Conservation (phyloP, 208 protist species). For the Naegleria gruberi region DNA sequence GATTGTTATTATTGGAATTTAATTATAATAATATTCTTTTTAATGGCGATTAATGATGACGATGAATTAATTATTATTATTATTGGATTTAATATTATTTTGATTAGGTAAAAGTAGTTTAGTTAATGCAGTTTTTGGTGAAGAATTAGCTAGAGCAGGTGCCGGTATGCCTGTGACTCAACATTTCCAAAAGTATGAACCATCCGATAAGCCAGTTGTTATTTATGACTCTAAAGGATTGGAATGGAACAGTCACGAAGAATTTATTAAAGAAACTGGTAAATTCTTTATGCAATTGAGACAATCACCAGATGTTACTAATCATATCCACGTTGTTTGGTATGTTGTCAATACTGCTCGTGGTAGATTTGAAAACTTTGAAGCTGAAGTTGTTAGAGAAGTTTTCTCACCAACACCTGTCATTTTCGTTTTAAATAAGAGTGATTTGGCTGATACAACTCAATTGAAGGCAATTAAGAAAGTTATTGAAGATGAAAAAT, state of each 20-base stretch:
- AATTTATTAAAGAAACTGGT: conserved; percentile 21
- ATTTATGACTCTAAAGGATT: conserved; percentile 17
- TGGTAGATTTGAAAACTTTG: conserved; percentile 16
- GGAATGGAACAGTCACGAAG: conserved; percentile 3
- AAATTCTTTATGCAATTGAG: conserved; percentile 20
- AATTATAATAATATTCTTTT: too few species aligned
- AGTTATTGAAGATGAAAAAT: conserved; percentile 6
- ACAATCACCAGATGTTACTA: not conserved
- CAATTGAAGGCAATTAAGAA: conserved; percentile 12
- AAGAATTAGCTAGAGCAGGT: not conserved
- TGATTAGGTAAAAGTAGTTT: conserved; percentile 13
- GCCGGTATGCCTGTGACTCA: conserved; percentile 18
- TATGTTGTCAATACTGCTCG: conserved; percentile 14
- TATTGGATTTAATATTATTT: too few species aligned
- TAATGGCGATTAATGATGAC: too few species aligned
- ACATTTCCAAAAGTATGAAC: conserved; percentile 23
- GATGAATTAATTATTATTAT: too few species aligned
- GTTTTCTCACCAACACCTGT: conserved; percentile 17
- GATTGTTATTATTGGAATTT: too few species aligned
- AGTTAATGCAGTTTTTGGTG: conserved; percentile 17
- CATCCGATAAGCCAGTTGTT: not conserved
- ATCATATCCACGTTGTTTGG: conserved; percentile 23
- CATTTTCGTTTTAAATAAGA: conserved; percentile 17
- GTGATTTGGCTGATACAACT: conserved; percentile 4
- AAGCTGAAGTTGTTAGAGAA: conserved; percentile 17